phyloP scores from a whole-genome alignment of 2,329 filamentous ascomycete genomes.

The Calcarisporium arbuscula region DNA sequence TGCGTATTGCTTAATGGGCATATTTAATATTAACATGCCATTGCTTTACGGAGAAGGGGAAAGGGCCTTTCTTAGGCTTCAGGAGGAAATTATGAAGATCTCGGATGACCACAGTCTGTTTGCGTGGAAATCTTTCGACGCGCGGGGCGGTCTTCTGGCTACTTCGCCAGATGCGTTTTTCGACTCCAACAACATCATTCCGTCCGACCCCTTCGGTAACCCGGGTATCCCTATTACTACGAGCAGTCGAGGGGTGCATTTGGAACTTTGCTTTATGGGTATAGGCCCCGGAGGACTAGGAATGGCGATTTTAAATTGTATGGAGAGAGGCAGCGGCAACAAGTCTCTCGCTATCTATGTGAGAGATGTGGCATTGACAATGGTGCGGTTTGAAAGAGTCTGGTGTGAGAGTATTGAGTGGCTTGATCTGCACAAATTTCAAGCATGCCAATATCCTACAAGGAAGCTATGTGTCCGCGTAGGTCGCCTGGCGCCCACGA shows the following conservation, averaged over 20 bases:
- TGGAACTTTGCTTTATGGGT: neutral
- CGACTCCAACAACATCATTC: neutral
- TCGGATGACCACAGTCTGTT: conserved; percentile 3
- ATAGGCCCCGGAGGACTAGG: neutral
- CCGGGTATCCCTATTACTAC: too few species aligned
- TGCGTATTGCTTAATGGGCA: conserved; percentile 5
- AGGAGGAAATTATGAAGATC: conserved; percentile 5
- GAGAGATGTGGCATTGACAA: neutral
- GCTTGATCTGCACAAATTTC: neutral
- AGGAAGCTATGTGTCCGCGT: conserved; percentile 1
- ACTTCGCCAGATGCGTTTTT: conserved; percentile 3
- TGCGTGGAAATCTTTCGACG: conserved; percentile 2
- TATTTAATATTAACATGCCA: conserved; percentile 5
- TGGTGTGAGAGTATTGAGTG: neutral
- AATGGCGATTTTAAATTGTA: conserved; percentile 3
- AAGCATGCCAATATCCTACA: conserved; percentile 1
- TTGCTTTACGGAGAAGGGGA: conserved; percentile 3
- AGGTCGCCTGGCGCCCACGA: neutral
- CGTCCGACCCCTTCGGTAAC: neutral
- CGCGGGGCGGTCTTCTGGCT: conserved; percentile 1
- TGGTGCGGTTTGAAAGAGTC: conserved; percentile 5
- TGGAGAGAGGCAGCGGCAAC: neutral
- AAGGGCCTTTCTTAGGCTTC: conserved; percentile 2
- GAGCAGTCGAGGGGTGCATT: conserved; percentile 2
- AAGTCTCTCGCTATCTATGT: conserved; percentile 2